phyloP scores from a whole-genome alignment of 1,284 basidiomycete genomes.

The Irpex sp. region DNA sequence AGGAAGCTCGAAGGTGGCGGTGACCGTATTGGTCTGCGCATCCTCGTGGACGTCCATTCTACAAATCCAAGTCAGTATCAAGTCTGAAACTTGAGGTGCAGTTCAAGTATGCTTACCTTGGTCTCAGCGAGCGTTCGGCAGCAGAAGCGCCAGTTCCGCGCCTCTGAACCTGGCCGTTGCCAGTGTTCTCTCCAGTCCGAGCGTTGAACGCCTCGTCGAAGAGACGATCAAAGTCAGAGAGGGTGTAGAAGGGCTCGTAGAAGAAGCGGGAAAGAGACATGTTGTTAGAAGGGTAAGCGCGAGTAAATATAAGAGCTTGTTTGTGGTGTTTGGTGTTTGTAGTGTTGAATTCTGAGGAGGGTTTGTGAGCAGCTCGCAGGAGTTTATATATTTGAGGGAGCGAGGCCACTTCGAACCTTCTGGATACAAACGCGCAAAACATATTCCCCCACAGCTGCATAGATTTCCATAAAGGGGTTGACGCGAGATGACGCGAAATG shows the following conservation, averaged over 20 bases:
- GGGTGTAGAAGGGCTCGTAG: conserved; percentile 44
- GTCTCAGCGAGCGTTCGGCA: conserved; percentile 15
- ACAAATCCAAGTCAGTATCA: neutral
- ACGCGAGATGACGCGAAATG: neutral
- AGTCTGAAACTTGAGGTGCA: neutral
- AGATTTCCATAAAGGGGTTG: neutral
- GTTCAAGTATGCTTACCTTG: conserved; percentile 20
- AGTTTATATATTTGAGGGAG: neutral
- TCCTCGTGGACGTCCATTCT: conserved; percentile 48
- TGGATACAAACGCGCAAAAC: neutral
- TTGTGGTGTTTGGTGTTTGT: neutral
- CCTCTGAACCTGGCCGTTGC: conserved; percentile 12
- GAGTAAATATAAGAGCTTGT: neutral
- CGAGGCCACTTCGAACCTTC: neutral
- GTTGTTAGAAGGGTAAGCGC: neutral
- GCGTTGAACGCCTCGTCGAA: conserved; percentile 42
- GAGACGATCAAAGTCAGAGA: conserved; percentile 43
- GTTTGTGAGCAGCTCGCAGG: neutral
- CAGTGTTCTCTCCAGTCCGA: conserved; percentile 12
- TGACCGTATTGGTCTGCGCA: conserved; percentile 33
- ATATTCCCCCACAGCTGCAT: neutral
- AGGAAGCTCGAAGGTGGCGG: conserved; percentile 44
- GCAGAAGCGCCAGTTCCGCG: neutral
- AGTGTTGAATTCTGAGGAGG: neutral
- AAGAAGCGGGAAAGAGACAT: conserved; percentile 29